Conservation (phyloP, 805 yeast genomes). For the Saccharomycodes ludwigii region DNA sequence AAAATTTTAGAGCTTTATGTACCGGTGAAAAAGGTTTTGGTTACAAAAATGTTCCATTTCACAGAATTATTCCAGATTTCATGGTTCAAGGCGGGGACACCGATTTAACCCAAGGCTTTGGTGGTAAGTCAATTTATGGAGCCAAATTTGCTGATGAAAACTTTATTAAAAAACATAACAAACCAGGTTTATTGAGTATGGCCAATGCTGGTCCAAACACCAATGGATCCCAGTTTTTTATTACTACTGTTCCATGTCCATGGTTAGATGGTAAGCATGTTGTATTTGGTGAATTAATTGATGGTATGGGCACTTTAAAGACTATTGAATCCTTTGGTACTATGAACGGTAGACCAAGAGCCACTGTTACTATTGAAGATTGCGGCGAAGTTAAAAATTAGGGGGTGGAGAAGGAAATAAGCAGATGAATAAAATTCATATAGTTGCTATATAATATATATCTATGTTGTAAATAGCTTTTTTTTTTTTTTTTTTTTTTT, state of each 20-base stretch:
- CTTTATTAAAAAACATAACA: slow-evolving; percentile 60
- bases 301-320: slow-evolving; percentile 51
- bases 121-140: slow-evolving; percentile 89
- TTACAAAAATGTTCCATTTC: slow-evolving; percentile 91
- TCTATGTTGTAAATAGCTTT: too few relatives aligned
- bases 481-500: background rate
- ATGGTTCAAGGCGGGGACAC: slow-evolving; percentile 98
- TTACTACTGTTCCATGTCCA: slow-evolving; percentile 77
- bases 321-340: slow-evolving; percentile 56
- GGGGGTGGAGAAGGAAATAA: too few relatives aligned
- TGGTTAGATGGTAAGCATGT: slow-evolving; percentile 94
- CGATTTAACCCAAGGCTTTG: slow-evolving; percentile 90
- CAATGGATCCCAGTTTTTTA: slow-evolving; percentile 95
- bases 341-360: slow-evolving; percentile 51
- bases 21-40: slow-evolving; percentile 97
- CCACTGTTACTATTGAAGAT: slow-evolving; percentile 50
- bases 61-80: slow-evolving; percentile 94
- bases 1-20: slow-evolving; percentile 87
- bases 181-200: slow-evolving; percentile 83
- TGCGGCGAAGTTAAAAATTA: slow-evolving; percentile 31
- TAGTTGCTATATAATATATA: too few relatives aligned
- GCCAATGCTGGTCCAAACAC: slow-evolving; percentile 98
- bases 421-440: too few relatives aligned
- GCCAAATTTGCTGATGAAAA: slow-evolving; percentile 68
- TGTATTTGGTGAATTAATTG: slow-evolving; percentile 81